These are phyloP conservation scores for Citeromyces matritensis DNA, from an alignment of 805 yeast genomes.

Conservation along the genomic window DNA sequence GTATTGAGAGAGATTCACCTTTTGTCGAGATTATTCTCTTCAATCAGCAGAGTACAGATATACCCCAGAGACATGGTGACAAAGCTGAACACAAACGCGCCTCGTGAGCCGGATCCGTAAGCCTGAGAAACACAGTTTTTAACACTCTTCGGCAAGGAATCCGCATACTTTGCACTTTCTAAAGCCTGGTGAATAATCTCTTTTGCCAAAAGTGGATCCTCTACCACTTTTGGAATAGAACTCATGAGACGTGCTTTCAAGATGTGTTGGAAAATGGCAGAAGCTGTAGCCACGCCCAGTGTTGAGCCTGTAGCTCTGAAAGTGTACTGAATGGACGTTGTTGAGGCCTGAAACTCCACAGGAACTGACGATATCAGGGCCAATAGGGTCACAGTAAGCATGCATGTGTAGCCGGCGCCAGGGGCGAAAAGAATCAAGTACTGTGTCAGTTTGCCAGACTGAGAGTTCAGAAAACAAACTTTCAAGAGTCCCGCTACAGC, in stretches of 20 bases:
- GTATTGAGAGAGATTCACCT: too few relatives aligned
- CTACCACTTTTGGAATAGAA: too few relatives aligned
- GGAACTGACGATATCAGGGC: conserved; percentile 67
- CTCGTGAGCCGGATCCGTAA: too few relatives aligned
- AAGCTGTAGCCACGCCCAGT: conserved; percentile 46
- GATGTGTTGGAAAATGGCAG: conserved; percentile 41
- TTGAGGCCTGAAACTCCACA: conserved; percentile 45
- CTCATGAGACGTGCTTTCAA: conserved; percentile 9
- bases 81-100: too few relatives aligned
- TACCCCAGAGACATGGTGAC: too few relatives aligned
- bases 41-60: too few relatives aligned
- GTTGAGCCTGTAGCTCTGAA: conserved; percentile 57
- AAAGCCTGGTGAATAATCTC: too few relatives aligned
- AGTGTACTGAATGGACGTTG: conserved; percentile 52
- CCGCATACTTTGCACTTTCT: too few relatives aligned
- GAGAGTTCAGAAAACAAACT: conserved; percentile 17
- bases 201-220: too few relatives aligned
- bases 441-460: conserved; percentile 22
- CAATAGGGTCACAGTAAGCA: conserved; percentile 50
- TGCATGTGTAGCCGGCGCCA: conserved; percentile 38
- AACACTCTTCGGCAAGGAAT: too few relatives aligned
- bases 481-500: conserved; percentile 27
- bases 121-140: too few relatives aligned
- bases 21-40: too few relatives aligned
- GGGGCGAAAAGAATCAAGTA: conserved; percentile 29